Conservation (phyloP, 2,329 filamentous ascomycete genomes). For the Penicillium hordei region DNA sequence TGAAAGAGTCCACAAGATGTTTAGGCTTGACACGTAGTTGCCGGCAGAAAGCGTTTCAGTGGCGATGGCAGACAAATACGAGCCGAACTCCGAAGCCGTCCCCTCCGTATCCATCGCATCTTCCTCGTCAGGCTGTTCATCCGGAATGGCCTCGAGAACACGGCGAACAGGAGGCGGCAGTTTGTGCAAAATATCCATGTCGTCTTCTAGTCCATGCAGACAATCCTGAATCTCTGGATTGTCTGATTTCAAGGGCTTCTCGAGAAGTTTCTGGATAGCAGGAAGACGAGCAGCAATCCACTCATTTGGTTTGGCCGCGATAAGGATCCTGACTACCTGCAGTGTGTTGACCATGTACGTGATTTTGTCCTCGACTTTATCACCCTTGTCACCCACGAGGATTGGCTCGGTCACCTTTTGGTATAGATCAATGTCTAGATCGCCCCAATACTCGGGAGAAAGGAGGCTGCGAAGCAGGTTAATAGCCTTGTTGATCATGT, state of each 20-base stretch:
- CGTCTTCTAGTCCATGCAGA: constrained; percentile 71
- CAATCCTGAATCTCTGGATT: constrained; percentile 92
- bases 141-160: constrained; percentile 84
- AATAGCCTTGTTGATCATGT: constrained; percentile 84
- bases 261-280: constrained; percentile 79
- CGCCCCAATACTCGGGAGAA: constrained; percentile 84
- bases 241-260: constrained; percentile 85
- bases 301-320: constrained; percentile 83
- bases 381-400: constrained; percentile 77
- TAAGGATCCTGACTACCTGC: constrained; percentile 84
- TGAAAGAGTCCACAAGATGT: constrained; percentile 88
- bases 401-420: constrained; percentile 86
- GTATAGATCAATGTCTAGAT: constrained; percentile 87
- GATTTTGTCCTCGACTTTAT: constrained; percentile 76
- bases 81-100: constrained; percentile 81
- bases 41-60: constrained; percentile 80
- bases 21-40: constrained; percentile 85
- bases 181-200: constrained; percentile 66
- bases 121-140: constrained; percentile 77
- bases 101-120: constrained; percentile 73
- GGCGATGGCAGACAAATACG: constrained; percentile 78
- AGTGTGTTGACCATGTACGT: constrained; percentile 91
- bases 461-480: constrained; percentile 79
- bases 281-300: constrained; percentile 82
- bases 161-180: constrained; percentile 75